phyloP scores from a whole-genome alignment of 192 early-diverging fungal genomes.

The Entomortierella chlamydospora region DNA sequence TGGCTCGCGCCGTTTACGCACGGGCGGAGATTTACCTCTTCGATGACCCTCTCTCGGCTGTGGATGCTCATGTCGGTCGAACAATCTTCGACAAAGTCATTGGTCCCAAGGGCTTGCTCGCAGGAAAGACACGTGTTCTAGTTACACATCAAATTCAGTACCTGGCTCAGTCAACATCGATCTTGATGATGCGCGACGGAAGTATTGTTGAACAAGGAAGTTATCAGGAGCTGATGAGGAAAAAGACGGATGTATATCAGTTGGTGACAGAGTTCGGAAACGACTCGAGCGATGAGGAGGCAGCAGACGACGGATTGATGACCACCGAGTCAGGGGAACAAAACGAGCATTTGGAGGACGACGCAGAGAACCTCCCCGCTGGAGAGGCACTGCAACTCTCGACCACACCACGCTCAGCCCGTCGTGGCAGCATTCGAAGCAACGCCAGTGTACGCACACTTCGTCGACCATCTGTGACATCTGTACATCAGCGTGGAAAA shows the following conservation, averaged over 20 bases:
- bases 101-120: slow-evolving; percentile 87
- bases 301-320: slow-evolving; percentile 16
- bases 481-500: slow-evolving; percentile 49
- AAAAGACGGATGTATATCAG: slow-evolving; percentile 68
- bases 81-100: slow-evolving; percentile 89
- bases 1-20: slow-evolving; percentile 88
- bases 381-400: slow-evolving; percentile 23
- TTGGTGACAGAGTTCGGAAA: slow-evolving; percentile 82
- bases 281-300: slow-evolving; percentile 33
- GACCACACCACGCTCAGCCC: slow-evolving; percentile 35
- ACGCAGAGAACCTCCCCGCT: slow-evolving; percentile 22
- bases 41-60: slow-evolving; percentile 71
- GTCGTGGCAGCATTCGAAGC: slow-evolving; percentile 39
- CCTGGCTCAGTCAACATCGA: slow-evolving; percentile 70
- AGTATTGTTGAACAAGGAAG: slow-evolving; percentile 74
- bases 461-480: slow-evolving; percentile 68
- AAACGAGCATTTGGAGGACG: slow-evolving; percentile 22
- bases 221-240: slow-evolving; percentile 73
- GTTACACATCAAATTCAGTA: slow-evolving; percentile 88
- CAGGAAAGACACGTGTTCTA: slow-evolving; percentile 81
- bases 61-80: slow-evolving; percentile 71
- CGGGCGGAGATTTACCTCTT: slow-evolving; percentile 73
- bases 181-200: slow-evolving; percentile 83
- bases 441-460: slow-evolving; percentile 57
- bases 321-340: slow-evolving; percentile 31